Conservation (phyloP, 148 eudicot species). For the Amaranthus palmeri region DNA sequence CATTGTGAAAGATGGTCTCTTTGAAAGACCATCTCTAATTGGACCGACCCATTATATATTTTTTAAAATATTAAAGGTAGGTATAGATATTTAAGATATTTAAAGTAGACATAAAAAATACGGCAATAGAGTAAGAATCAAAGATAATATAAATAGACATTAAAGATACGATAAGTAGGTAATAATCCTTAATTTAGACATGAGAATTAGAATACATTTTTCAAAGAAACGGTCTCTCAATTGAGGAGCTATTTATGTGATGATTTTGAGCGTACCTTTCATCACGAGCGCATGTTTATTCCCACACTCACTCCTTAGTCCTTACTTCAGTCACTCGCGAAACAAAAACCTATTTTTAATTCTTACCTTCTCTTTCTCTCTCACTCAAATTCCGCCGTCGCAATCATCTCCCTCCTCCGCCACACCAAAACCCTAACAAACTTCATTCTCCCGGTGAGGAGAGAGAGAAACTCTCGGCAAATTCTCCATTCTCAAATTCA, state of each 20-base stretch:
- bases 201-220: too few species aligned
- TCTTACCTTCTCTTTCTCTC: neutral
- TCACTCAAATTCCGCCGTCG: slow-evolving; percentile 5
- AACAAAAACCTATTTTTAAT: slow-evolving; percentile 5
- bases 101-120: too few species aligned
- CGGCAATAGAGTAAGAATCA: too few species aligned
- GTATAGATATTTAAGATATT: too few species aligned
- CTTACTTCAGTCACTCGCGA: neutral
- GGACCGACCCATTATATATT: too few species aligned
- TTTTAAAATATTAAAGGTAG: too few species aligned
- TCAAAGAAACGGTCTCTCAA: too few species aligned
- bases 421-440: slow-evolving; percentile 9
- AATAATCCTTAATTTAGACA: too few species aligned
- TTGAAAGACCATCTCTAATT: too few species aligned
- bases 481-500: neutral
- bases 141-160: too few species aligned
- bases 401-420: slow-evolving; percentile 9
- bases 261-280: neutral
- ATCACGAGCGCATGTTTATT: neutral
- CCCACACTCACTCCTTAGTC: neutral
- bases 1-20: too few species aligned
- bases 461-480: slow-evolving; percentile 12
- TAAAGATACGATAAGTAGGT: too few species aligned
- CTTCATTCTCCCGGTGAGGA: slow-evolving; percentile 5
- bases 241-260: neutral